These are phyloP conservation scores for Curvularia sp. DNA, from an alignment of 2,329 filamentous ascomycete genomes.

Conservation along the genomic window DNA sequence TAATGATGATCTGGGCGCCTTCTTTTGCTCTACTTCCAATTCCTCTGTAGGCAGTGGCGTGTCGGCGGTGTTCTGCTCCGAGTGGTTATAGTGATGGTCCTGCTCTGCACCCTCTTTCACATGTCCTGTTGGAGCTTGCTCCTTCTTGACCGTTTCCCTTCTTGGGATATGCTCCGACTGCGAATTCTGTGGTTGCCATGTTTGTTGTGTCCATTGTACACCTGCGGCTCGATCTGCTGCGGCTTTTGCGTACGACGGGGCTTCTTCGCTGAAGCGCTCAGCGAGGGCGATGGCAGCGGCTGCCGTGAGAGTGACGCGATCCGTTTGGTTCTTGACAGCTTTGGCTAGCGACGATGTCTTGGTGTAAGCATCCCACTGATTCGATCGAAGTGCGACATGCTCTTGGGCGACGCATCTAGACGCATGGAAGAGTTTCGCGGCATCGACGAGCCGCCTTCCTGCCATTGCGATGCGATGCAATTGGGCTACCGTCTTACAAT, in stretches of 20 bases:
- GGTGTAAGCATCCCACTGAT: conserved; percentile 68
- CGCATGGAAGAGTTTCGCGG: conserved; percentile 59
- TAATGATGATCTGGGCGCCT: conserved; percentile 54
- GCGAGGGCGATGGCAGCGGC: conserved; percentile 67
- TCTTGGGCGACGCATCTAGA: conserved; percentile 57
- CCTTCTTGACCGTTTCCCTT: conserved; percentile 39
- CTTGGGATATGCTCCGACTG: conserved; percentile 35
- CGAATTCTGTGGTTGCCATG: background rate
- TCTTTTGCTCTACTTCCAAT: conserved; percentile 57
- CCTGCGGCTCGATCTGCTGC: conserved; percentile 31
- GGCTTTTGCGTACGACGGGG: conserved; percentile 44
- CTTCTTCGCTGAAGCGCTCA: conserved; percentile 63
- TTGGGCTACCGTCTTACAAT: conserved; percentile 23
- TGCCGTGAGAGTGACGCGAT: conserved; percentile 67
- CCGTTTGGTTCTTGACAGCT: conserved; percentile 67
- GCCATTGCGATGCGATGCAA: conserved; percentile 52
- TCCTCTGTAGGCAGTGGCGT: conserved; percentile 50
- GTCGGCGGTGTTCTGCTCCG: conserved; percentile 51
- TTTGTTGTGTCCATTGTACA: conserved; percentile 27
- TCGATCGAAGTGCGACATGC: conserved; percentile 65
- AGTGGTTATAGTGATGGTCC: conserved; percentile 60
- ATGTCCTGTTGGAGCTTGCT: conserved; percentile 21
- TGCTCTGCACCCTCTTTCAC: conserved; percentile 55
- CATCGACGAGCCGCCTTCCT: conserved; percentile 60
- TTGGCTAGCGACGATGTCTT: conserved; percentile 70